Percentiles rank a stretch among this genome's conserved stretches.
phyloP scores from a whole-genome alignment of 345 rosid genomes.

The Clarkia xantiana region DNA sequence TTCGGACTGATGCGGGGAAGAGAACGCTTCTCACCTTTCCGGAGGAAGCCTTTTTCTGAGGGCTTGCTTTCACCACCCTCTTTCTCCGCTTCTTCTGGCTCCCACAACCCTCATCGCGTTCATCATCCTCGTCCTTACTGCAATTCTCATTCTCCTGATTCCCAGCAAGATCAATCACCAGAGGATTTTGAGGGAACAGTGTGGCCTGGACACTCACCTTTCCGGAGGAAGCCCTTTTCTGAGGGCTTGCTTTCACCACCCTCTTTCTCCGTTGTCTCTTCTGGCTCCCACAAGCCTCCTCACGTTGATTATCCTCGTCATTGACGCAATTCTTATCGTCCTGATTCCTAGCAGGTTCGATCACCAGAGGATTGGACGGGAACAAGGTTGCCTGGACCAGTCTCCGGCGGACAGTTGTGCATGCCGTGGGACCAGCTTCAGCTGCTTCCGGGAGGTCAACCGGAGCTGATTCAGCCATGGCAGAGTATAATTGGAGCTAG shows the following conservation, averaged over 20 bases:
- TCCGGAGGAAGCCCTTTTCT: conserved; percentile 22
- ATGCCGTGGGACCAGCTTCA: conserved; percentile 7
- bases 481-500: neutral
- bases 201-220: conserved; percentile 27
- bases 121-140: conserved; percentile 10
- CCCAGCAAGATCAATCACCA: conserved; percentile 15
- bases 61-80: conserved; percentile 25
- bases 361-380: conserved; percentile 30
- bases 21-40: conserved; percentile 27
- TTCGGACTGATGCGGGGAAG: neutral
- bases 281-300: conserved; percentile 37
- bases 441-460: conserved; percentile 8
- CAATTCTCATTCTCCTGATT: conserved; percentile 18
- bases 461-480: conserved; percentile 1
- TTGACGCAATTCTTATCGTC: conserved; percentile 13
- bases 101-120: conserved; percentile 28
- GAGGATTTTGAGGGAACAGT: conserved; percentile 34
- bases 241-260: conserved; percentile 28
- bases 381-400: conserved; percentile 69
- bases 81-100: conserved; percentile 47
- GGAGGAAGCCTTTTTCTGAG: conserved; percentile 26
- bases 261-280: conserved; percentile 37
- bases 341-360: conserved; percentile 18
- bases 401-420: conserved; percentile 37
- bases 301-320: conserved; percentile 16